Conservation (phyloP, 306 rosid species). For the Vigna mungo region DNA sequence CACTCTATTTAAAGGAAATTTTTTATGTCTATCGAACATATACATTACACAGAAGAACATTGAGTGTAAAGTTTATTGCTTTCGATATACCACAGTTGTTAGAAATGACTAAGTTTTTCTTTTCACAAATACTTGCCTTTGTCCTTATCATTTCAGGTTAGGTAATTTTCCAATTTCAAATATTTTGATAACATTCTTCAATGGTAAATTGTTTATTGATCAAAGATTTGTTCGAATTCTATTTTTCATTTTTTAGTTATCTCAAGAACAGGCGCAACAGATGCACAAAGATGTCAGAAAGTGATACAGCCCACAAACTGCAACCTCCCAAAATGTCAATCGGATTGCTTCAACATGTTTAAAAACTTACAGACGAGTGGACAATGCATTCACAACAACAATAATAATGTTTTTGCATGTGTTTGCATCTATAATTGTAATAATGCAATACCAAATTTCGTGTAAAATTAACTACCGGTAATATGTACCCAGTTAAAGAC, state of each 20-base stretch:
- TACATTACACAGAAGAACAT: not conserved
- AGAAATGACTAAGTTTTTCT: not conserved
- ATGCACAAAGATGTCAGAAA: not conserved
- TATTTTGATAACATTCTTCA: not conserved
- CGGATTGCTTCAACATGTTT: not conserved
- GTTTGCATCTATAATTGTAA: not conserved
- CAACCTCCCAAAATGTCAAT: not conserved
- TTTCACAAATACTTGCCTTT: not conserved
- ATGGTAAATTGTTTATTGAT: not conserved
- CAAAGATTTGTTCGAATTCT: not conserved
- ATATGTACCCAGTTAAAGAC: not conserved
- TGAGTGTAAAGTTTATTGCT: not conserved
- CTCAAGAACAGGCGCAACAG: not conserved
- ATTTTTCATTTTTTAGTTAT: not conserved
- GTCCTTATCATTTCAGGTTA: not conserved
- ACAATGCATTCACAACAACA: not conserved
- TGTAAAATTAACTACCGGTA: not conserved
- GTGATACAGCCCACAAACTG: not conserved
- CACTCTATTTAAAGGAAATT: not conserved
- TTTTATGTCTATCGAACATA: not conserved
- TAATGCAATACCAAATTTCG: not conserved
- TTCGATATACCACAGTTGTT: not conserved
- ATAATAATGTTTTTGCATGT: not conserved
- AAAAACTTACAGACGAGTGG: not conserved
- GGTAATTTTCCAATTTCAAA: not conserved